Percentiles rank a stretch among this genome's conserved stretches.
Evolutionary conservation across 192 early-diverging fungal genomes (phyloP).

Genomic region (Coemansia sp.): DNA sequence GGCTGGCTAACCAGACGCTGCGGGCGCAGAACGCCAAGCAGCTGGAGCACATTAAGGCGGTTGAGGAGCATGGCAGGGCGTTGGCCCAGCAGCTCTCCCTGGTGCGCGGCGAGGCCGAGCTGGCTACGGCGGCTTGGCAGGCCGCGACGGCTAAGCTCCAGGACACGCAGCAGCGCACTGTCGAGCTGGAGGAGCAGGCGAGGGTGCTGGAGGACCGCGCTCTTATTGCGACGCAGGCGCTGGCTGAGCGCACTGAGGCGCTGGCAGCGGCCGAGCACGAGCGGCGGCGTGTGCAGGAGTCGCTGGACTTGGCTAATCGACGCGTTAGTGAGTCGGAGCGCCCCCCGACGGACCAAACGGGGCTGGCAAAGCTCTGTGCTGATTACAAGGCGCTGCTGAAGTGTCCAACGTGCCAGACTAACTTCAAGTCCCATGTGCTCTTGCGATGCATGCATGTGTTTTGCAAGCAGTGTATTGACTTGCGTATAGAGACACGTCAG

Average conservation of each 20-base stretch:
- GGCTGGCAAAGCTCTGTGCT: conserved; percentile 52
- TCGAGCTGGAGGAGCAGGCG: conserved; percentile 61
- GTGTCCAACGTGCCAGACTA: conserved; percentile 82
- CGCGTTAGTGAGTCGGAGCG: conserved; percentile 61
- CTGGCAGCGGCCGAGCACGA: conserved; percentile 61
- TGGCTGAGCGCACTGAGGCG: conserved; percentile 64
- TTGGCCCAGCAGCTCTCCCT: conserved; percentile 64
- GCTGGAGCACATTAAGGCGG: conserved; percentile 73
- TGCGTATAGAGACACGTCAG: conserved; percentile 80
- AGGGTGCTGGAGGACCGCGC: conserved; percentile 20
- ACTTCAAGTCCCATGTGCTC: conserved; percentile 82
- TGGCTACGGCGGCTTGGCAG: conserved; percentile 56
- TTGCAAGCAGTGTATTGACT: conserved; percentile 90
- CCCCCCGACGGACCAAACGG: conserved; percentile 31
- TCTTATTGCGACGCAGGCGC: conserved; percentile 53
- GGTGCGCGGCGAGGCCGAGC: conserved; percentile 65
- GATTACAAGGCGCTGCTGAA: conserved; percentile 80
- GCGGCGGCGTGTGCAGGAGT: conserved; percentile 60
- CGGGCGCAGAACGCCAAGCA: conserved; percentile 79
- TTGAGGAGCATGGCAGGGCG: conserved; percentile 78
- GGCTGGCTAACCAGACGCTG: conserved; percentile 65
- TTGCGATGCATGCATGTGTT: conserved; percentile 94
- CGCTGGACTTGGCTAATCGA: conserved; percentile 65
- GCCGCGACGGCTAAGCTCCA: conserved; percentile 60
- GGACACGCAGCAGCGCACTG: conserved; percentile 59